Evolutionary conservation across 1,139 yeast species (phyloP).

Genomic region (Taiozyma onychis): DNA sequence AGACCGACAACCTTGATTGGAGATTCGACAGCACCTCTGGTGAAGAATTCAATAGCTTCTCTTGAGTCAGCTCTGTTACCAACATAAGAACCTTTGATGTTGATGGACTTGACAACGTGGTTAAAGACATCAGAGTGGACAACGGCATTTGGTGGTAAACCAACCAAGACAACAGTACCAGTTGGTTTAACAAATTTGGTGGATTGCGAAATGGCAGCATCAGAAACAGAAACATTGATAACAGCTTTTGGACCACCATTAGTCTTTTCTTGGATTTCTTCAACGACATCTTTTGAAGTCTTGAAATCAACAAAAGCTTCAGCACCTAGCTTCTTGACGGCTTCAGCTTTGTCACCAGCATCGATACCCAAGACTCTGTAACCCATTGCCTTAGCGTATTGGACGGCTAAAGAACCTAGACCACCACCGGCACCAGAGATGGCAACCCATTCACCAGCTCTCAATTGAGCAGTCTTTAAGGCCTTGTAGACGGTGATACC

Average conservation of each 20-base stretch:
- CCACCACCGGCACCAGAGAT: conserved; percentile 86
- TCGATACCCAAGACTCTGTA: conserved; percentile 71
- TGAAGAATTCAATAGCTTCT: conserved; percentile 71
- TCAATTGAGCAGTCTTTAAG: conserved; percentile 58
- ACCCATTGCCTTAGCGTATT: conserved; percentile 82
- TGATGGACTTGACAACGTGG: conserved; percentile 59
- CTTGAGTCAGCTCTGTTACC: conserved; percentile 78
- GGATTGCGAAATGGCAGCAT: conserved; percentile 64
- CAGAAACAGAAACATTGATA: conserved; percentile 75
- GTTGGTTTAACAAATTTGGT: conserved; percentile 63
- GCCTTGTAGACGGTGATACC: conserved; percentile 87
- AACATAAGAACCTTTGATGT: conserved; percentile 70
- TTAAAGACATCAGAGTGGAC: conserved; percentile 56
- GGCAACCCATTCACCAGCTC: conserved; percentile 76
- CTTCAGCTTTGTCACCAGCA: conserved; percentile 62
- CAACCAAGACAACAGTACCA: conserved; percentile 78
- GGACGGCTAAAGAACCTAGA: conserved; percentile 74
- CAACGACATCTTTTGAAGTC: conserved; percentile 44
- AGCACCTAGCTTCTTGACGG: conserved; percentile 57
- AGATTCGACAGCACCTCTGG: conserved; percentile 61
- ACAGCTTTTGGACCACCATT: conserved; percentile 78
- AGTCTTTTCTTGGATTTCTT: conserved; percentile 52
- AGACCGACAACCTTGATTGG: conserved; percentile 65
- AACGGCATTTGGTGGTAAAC: conserved; percentile 70
- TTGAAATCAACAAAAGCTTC: conserved; percentile 66